Percentiles rank a stretch among this genome's conserved stretches.
Evolutionary conservation across 75 land plant genomes (phyloP).

Genomic region (Larix kaempferi): DNA sequence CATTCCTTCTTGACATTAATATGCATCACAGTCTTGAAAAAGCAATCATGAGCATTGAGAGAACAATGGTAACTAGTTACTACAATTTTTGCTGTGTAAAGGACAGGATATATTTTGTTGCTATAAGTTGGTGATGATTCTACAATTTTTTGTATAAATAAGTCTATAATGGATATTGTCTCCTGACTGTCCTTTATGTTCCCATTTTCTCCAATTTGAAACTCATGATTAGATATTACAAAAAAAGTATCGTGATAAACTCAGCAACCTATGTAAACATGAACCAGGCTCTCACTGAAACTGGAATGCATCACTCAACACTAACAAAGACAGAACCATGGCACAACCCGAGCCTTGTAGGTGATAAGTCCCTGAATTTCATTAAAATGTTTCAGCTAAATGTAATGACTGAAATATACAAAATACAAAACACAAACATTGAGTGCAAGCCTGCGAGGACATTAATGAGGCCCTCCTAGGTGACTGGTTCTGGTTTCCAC

Average conservation of each 20-base stretch:
- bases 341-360: background rate
- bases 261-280: background rate
- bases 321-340: background rate
- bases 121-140: no score
- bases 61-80: background rate
- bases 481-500: background rate
- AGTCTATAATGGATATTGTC: background rate
- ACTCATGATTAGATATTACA: background rate
- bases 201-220: background rate
- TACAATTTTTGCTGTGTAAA: background rate
- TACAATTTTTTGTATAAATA: background rate
- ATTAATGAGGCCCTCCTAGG: background rate
- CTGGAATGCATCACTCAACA: background rate
- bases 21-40: slow-evolving; percentile 1
- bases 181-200: background rate
- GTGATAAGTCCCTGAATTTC: background rate
- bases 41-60: background rate
- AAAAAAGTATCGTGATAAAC: background rate
- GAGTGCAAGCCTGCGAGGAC: background rate
- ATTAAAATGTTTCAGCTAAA: background rate
- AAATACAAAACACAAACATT: no score
- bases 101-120: no score
- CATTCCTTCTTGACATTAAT: background rate
- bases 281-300: background rate
- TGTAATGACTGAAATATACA: background rate